phyloP scores from a whole-genome alignment of 257 asterid species.

The Prunella vulgaris region DNA sequence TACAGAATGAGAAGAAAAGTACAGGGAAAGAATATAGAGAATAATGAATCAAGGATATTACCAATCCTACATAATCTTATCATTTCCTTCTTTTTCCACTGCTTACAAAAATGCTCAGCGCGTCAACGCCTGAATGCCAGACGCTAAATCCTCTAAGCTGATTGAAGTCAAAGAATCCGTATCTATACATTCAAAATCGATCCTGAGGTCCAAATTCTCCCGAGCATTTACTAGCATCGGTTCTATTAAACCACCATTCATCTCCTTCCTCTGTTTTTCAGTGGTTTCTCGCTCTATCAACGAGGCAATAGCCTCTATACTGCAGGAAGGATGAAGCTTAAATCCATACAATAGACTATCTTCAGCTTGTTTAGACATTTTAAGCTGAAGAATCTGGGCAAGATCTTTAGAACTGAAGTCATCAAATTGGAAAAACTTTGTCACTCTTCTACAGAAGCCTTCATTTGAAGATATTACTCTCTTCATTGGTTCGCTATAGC shows the following conservation, averaged over 20 bases:
- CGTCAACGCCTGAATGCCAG: slow-evolving; percentile 49
- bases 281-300: slow-evolving; percentile 52
- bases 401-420: slow-evolving; percentile 68
- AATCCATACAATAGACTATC: slow-evolving; percentile 55
- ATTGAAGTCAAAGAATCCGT: slow-evolving; percentile 59
- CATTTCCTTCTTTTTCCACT: background rate
- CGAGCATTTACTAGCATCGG: slow-evolving; percentile 76
- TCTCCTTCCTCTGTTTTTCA: slow-evolving; percentile 70
- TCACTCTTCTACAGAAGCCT: slow-evolving; percentile 90
- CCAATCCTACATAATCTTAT: background rate
- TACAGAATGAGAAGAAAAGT: background rate
- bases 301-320: slow-evolving; percentile 46
- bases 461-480: slow-evolving; percentile 76
- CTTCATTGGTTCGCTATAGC: slow-evolving; percentile 89
- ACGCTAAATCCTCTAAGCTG: slow-evolving; percentile 61
- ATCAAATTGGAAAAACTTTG: slow-evolving; percentile 69
- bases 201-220: slow-evolving; percentile 73
- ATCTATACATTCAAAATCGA: slow-evolving; percentile 60
- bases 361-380: slow-evolving; percentile 54
- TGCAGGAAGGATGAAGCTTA: slow-evolving; percentile 65
- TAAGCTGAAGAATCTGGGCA: slow-evolving; percentile 64
- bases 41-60: slow-evolving; percentile 8
- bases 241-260: slow-evolving; percentile 83
- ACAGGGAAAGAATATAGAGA: background rate
- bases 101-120: slow-evolving; percentile 28